Conservation (phyloP, 23 red algal genomes). For the Cyanidiococcus yangmingshanensis region DNA sequence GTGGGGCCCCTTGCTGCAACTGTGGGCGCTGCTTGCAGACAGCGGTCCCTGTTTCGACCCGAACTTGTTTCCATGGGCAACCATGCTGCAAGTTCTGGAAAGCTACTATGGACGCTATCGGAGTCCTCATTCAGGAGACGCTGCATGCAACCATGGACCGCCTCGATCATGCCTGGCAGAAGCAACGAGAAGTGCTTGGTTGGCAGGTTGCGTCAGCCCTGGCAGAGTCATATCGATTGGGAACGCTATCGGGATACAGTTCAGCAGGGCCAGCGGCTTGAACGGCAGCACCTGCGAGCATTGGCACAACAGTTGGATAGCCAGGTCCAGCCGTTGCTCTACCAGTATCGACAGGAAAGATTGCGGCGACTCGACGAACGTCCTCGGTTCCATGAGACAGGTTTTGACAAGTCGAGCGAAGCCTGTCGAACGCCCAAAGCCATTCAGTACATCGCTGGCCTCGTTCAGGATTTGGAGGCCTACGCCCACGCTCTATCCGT, state of each 20-base stretch:
- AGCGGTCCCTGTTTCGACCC: not conserved
- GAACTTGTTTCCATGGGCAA: not conserved
- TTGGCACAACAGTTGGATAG: not conserved
- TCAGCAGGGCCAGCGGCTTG: not conserved
- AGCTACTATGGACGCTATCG: not conserved
- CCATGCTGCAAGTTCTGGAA: not conserved
- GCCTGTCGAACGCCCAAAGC: too few species aligned
- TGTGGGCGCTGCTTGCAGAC: not conserved
- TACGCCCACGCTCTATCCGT: too few species aligned
- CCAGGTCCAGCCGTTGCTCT: not conserved
- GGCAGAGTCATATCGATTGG: not conserved
- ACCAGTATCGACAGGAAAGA: too few species aligned
- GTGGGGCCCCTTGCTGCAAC: not conserved
- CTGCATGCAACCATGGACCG: too few species aligned
- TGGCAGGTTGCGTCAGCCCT: not conserved
- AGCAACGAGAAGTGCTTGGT: too few species aligned
- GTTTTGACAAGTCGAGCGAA: too few species aligned
- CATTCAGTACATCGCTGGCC: too few species aligned
- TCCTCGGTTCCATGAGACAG: too few species aligned
- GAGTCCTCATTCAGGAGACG: too few species aligned
- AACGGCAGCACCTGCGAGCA: not conserved
- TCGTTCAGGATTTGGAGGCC: too few species aligned
- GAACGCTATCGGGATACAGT: not conserved
- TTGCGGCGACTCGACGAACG: too few species aligned
- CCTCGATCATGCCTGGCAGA: too few species aligned